phyloP scores from a whole-genome alignment of 306 rosid species.

The Quercus alba region DNA sequence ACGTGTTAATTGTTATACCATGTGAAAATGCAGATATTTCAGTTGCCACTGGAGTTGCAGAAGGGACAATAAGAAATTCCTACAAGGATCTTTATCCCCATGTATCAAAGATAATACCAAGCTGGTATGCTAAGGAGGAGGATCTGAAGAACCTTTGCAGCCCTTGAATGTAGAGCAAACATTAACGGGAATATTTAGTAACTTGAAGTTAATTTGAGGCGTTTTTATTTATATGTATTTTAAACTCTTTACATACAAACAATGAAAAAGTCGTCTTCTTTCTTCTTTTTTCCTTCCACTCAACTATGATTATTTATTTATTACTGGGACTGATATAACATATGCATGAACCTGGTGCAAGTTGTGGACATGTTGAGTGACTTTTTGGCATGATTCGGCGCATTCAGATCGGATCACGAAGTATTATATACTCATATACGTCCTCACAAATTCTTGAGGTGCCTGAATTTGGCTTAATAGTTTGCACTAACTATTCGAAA shows the following conservation, averaged over 20 bases:
- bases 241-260: conserved; percentile 24
- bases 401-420: neutral
- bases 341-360: neutral
- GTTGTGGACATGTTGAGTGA: neutral
- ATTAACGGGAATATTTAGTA: conserved; percentile 1
- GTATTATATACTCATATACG: too few relatives aligned
- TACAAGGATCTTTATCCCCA: conserved; percentile 86
- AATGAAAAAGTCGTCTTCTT: conserved; percentile 7
- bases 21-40: conserved; percentile 70
- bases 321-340: neutral
- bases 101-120: conserved; percentile 88
- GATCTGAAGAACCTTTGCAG: conserved; percentile 83
- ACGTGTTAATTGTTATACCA: neutral
- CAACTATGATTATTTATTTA: neutral
- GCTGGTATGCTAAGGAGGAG: conserved; percentile 89
- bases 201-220: conserved; percentile 22
- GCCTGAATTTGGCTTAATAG: too few relatives aligned
- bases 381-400: neutral
- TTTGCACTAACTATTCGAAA: too few relatives aligned
- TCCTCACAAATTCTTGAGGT: too few relatives aligned
- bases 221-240: conserved; percentile 19
- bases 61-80: conserved; percentile 93
- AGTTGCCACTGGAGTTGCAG: conserved; percentile 95
- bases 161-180: conserved; percentile 58
- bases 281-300: conserved; percentile 7